Evolutionary conservation across 2,329 filamentous ascomycete species (phyloP), one percentile per base, ranked within the genome.

Genomic region (Stachybotrys chartarum): DNA sequence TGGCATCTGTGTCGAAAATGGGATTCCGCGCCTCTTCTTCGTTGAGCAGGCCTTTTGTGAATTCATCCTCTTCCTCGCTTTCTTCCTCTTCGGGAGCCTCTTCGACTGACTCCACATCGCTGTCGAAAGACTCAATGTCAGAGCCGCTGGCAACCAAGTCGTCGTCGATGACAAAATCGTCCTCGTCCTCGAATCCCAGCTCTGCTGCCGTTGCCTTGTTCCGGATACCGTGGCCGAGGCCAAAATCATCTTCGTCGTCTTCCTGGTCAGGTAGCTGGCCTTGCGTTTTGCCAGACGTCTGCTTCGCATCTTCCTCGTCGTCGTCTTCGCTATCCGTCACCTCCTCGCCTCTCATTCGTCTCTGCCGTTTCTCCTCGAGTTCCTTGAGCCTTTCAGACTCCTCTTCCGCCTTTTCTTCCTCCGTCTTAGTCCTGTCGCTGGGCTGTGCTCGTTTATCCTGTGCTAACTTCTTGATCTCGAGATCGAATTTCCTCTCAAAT

Each of bases 121-220:
- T 79, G 44, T 78, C 79, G 7, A 80, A 72, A 5, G 78, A 74
- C 31, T 87, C 83, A n/a, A 85, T 65, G 45, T 87, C 85, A 6
- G 90, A 93, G 44, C 85, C 89, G 61, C 86, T 92, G 12, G 91
- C 91, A 39, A 97, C 81, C 16, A 97, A 79, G 65, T 96, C 88
- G 59, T 94, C 90, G 57, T 97, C 93, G 58, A 97, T 85, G 30
- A 93, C 69, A 64, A 97, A 97, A 63, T 97, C 91, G 63, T 97
- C 93, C 67, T 97, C 93, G 62, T 97, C 93, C 60, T 96, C 91
- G 39, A 96, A 86, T 6, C 85, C 89, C 17, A 91, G 70, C 56
- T 87, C 80, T 11, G 80, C 77, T 4, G 79, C 80, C 7, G 82
- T 84, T 35, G 77, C 78, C 30, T 78, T 76, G 54, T 75, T 73